phyloP scores from a whole-genome alignment of 257 asterid species.

The Scutellaria minor region DNA sequence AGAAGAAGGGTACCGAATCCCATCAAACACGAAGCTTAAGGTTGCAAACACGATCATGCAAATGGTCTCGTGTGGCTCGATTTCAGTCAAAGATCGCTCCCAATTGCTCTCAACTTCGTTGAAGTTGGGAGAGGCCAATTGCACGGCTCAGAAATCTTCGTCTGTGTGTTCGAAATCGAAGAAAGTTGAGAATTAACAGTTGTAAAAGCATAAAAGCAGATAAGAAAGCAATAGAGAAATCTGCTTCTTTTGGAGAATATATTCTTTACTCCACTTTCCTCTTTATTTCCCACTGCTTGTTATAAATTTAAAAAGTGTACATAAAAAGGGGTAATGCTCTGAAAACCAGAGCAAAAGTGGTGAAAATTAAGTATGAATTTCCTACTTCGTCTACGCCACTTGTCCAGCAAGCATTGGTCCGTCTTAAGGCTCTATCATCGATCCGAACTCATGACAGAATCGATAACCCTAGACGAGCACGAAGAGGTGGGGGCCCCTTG shows the following conservation, averaged over 20 bases:
- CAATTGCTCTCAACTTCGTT: constrained; percentile 64
- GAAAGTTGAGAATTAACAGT: constrained; percentile 70
- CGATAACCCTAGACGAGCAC: constrained; percentile 31
- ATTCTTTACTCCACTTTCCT: constrained; percentile 24
- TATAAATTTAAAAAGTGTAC: constrained; percentile 11
- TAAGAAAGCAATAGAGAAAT: constrained; percentile 21
- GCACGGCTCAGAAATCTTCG: constrained; percentile 63
- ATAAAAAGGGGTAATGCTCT: constrained; percentile 29
- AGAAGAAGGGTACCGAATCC: constrained; percentile 62
- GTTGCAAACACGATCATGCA: constrained; percentile 85
- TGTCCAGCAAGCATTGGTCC: neutral
- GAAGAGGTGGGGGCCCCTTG: constrained; percentile 48
- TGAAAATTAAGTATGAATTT: neutral
- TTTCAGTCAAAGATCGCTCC: constrained; percentile 81
- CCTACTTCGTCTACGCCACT: no score
- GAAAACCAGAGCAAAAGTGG: constrained; percentile 22
- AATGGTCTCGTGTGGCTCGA: constrained; percentile 85
- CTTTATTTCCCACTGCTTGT: constrained; percentile 31
- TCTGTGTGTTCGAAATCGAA: constrained; percentile 68
- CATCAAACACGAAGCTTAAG: constrained; percentile 66
- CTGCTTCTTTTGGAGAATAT: constrained; percentile 32
- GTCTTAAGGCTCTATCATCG: neutral
- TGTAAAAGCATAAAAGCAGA: constrained; percentile 30
- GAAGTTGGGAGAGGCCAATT: constrained; percentile 75
- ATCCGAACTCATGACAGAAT: constrained; percentile 3